Percentiles rank a stretch among this genome's conserved stretches.
These are phyloP conservation scores for Fusarium citri DNA, from an alignment of 2,329 filamentous ascomycete genomes.

Conservation along the genomic window DNA sequence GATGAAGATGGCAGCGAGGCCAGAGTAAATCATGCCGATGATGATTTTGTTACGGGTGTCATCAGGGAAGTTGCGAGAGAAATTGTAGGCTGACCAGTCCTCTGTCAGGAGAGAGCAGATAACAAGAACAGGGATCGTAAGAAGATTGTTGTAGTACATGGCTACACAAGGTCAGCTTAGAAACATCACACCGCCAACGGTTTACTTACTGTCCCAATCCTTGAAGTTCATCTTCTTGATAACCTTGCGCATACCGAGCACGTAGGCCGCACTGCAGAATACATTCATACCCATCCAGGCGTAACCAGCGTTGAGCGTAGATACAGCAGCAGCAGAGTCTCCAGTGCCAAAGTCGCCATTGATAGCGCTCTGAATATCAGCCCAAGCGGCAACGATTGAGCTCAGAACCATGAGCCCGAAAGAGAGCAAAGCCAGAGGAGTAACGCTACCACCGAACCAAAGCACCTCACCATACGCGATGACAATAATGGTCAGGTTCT, in stretches of 20 bases:
- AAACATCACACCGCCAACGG: constrained; percentile 5
- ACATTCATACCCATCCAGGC: constrained; percentile 99
- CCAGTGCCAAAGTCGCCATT: constrained; percentile 66
- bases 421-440: constrained; percentile 86
- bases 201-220: constrained; percentile 93
- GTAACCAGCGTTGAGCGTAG: constrained; percentile 93
- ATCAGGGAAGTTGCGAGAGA: constrained; percentile 88
- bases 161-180: constrained; percentile 66
- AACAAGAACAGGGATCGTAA: constrained; percentile 93
- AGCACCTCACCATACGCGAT: constrained; percentile 98
- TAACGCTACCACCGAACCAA: constrained; percentile 96
- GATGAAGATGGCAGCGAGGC: constrained; percentile 93
- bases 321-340: constrained; percentile 79
- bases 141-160: constrained; percentile 99
- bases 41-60: constrained; percentile 83
- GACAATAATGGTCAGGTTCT: constrained; percentile 98
- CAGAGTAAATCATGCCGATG: constrained; percentile 92
- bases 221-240: constrained; percentile 99
- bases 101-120: constrained; percentile 84
- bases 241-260: constrained; percentile 95
- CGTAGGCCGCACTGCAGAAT: constrained; percentile 89
- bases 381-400: constrained; percentile 95
- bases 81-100: constrained; percentile 90
- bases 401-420: constrained; percentile 97
- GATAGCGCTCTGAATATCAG: constrained; percentile 90